phyloP scores from a whole-genome alignment of 306 rosid species.

The Glycine soja region DNA sequence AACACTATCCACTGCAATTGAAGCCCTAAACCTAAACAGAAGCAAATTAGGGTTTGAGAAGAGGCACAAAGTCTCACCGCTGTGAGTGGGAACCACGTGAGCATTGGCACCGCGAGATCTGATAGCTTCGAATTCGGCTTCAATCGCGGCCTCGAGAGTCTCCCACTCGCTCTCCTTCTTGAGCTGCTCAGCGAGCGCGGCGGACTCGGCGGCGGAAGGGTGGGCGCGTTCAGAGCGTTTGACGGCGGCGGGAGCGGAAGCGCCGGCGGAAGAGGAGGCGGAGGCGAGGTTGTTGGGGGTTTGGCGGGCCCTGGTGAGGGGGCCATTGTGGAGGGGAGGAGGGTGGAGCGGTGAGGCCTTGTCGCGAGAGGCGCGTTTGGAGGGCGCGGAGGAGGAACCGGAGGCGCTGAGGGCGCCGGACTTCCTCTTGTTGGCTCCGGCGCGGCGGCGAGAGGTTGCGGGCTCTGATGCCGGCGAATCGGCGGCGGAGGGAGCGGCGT shows the following conservation, averaged over 20 bases:
- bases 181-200: slow-evolving; percentile 56
- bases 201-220: slow-evolving; percentile 42
- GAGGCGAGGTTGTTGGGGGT: slow-evolving; percentile 58
- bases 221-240: slow-evolving; percentile 45
- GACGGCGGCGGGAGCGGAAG: slow-evolving; percentile 48
- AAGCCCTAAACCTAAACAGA: background rate
- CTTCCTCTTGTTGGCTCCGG: slow-evolving; percentile 78
- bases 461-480: slow-evolving; percentile 73
- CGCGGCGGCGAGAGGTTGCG: slow-evolving; percentile 72
- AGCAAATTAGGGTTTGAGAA: slow-evolving; percentile 51
- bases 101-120: slow-evolving; percentile 78
- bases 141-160: slow-evolving; percentile 74
- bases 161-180: slow-evolving; percentile 65
- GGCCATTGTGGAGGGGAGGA: slow-evolving; percentile 80
- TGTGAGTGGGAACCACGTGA: slow-evolving; percentile 87
- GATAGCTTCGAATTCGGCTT: slow-evolving; percentile 74
- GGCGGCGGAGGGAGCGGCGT: slow-evolving; percentile 55
- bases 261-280: background rate
- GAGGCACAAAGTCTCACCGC: slow-evolving; percentile 64
- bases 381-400: slow-evolving; percentile 66
- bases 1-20: slow-evolving; percentile 31
- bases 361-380: slow-evolving; percentile 86
- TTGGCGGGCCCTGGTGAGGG: slow-evolving; percentile 89
- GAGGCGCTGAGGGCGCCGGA: slow-evolving; percentile 53
- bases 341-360: slow-evolving; percentile 62